Conservation (phyloP, 2,329 filamentous ascomycete species). For the Whalleya microplaca region DNA sequence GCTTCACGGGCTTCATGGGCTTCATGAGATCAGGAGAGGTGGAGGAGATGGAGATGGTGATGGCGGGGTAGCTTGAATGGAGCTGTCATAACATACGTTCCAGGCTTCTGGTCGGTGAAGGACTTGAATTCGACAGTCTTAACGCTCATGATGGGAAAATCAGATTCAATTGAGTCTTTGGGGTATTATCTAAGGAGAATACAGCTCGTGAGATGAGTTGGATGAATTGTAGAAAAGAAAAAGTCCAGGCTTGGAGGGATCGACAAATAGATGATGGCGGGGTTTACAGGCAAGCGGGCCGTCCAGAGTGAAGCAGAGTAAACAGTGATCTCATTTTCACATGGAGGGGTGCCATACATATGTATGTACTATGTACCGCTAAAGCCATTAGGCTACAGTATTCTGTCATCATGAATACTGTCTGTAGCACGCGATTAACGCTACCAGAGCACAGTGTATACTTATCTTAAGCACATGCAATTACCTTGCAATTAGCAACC, state of each 20-base stretch:
- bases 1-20: too few relatives aligned
- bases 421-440: neutral
- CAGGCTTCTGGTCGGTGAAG: constrained; percentile 96
- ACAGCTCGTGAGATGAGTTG: neutral
- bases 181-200: neutral
- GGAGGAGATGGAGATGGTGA: constrained; percentile 16
- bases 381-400: too few relatives aligned
- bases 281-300: constrained; percentile 11
- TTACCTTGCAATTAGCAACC: neutral
- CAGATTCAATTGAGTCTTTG: neutral
- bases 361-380: neutral
- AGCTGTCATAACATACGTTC: constrained; percentile 82
- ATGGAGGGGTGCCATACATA: constrained; percentile 16
- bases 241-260: constrained; percentile 1
- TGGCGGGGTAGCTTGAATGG: constrained; percentile 39
- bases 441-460: neutral
- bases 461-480: neutral
- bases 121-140: constrained; percentile 82
- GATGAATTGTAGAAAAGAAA: neutral
- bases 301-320: constrained; percentile 18
- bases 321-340: constrained; percentile 30
- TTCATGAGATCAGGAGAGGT: too few relatives aligned
- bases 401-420: neutral
- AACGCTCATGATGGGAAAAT: constrained; percentile 59
- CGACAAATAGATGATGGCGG: neutral